Base-by-base conservation (phyloP, 176 grass and related monocot genomes). In the Oryza punctata region DNA sequence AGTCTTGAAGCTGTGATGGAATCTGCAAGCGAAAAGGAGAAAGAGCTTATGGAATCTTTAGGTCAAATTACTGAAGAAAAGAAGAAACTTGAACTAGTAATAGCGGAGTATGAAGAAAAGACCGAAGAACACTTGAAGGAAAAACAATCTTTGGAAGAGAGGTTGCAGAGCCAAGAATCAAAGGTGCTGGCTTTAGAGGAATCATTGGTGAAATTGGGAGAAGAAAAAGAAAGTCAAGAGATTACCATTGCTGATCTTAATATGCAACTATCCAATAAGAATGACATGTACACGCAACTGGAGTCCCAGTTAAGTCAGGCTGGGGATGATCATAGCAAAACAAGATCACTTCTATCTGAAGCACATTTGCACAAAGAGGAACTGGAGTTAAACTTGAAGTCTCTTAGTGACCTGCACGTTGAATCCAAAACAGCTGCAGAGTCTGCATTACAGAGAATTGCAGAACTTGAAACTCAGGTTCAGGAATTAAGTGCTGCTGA, bases 51-150 rank as follows among this genome's bases (percentile, higher is more conserved):
- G 74, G 85, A 92, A 12, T 83, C 85, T 12, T 27, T 94, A 25
- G 90, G 67, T 76, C 73, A 71, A 87, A 63, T 81, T 32, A 88
- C 79, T n/a, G 89, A 94, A 94, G 94, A 88, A 90, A 97, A 87
- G 72, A 81, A 81, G 60, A 89, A 83, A 70, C 69, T 87, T 87
- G 91, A 97, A 82, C 81, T 82, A 65, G 63, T 88, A 81, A 54
- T 70, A 23, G 49, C 43, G 4, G 80, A 84, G 45, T 84, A 89
- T 74, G 75, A 84, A 41, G 89, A 78, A 59, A 88, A 95, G 81
- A 29, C 90, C 78, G 67, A 87, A 76, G 78, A 75, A 70, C 41
- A 82, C 43, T 82, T 82, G 4, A 88, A 92, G 85, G 90, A 90
- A 83, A 94, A 81, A 35, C 85, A 76, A 85, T 79, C 63, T 52